phyloP scores from a whole-genome alignment of 1,139 yeast genomes.

The Meyerozyma smithsonii region DNA sequence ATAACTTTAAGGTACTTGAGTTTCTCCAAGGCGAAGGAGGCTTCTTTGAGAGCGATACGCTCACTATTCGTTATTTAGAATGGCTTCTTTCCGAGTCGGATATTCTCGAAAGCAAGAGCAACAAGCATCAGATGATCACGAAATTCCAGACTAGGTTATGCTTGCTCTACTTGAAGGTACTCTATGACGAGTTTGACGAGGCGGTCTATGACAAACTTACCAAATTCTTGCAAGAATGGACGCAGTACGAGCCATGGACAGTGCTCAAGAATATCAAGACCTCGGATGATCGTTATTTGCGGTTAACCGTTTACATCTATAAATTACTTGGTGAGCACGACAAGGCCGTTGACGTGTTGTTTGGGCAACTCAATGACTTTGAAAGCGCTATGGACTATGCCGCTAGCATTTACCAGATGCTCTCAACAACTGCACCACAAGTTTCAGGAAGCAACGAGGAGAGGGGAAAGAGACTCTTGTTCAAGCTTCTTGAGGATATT shows the following conservation, averaged over 20 bases:
- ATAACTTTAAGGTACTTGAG: conserved; percentile 49
- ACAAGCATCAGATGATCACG: conserved; percentile 26
- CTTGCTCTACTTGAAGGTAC: conserved; percentile 45
- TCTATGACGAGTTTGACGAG: conserved; percentile 17
- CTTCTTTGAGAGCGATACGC: conserved; percentile 19
- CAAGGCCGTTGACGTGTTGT: conserved; percentile 60
- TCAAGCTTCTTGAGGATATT: conserved; percentile 36
- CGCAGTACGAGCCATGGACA: conserved; percentile 44
- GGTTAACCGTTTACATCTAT: conserved; percentile 56
- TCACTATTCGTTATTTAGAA: conserved; percentile 58
- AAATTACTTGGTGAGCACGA: conserved; percentile 59
- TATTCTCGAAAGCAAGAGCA: conserved; percentile 31
- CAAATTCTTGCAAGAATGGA: conserved; percentile 30
- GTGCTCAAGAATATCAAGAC: conserved; percentile 36
- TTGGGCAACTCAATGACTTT: conserved; percentile 54
- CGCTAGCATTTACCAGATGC: conserved; percentile 36
- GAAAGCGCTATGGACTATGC: conserved; percentile 60
- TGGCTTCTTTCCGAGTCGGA: conserved; percentile 44
- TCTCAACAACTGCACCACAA: neutral
- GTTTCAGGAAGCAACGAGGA: conserved; percentile 7
- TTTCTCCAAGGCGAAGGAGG: conserved; percentile 26
- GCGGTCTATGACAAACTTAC: conserved; percentile 31
- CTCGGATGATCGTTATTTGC: conserved; percentile 27
- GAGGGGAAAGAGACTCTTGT: conserved; percentile 36
- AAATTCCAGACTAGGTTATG: conserved; percentile 52